These are phyloP conservation scores for Chlorociboria aeruginascens DNA, from an alignment of 495 filamentous ascomycete genomes.

Conservation along the genomic window DNA sequence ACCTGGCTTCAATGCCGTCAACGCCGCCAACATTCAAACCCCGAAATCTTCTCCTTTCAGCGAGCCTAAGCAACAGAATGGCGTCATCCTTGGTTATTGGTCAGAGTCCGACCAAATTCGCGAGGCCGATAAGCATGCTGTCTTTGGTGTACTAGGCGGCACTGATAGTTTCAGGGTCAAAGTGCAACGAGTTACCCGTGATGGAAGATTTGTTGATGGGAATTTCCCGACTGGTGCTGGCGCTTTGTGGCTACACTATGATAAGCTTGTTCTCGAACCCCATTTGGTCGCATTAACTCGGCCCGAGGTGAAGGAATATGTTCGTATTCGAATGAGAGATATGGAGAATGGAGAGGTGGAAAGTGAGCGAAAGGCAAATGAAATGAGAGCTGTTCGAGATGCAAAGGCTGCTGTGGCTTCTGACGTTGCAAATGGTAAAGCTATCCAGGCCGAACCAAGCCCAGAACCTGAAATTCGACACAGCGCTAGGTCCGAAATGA, in stretches of 20 bases:
- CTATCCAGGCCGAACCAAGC: not conserved
- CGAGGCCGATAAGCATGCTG: constrained; percentile 34
- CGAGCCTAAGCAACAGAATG: constrained; percentile 28
- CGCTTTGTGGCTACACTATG: constrained; percentile 41
- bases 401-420: constrained; percentile 28
- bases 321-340: constrained; percentile 36
- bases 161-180: constrained; percentile 45
- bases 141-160: constrained; percentile 37
- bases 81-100: constrained; percentile 40
- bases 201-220: constrained; percentile 32
- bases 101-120: constrained; percentile 26
- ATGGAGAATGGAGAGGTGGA: constrained; percentile 28
- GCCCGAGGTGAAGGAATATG: constrained; percentile 42
- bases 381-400: constrained; percentile 32
- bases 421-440: not conserved
- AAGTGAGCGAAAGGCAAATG: constrained; percentile 33
- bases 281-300: constrained; percentile 31
- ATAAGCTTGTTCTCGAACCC: constrained; percentile 36
- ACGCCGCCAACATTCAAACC: constrained; percentile 12
- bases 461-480: constrained; percentile 16
- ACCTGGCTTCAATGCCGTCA: constrained; percentile 16
- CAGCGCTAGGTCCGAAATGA: constrained; percentile 10
- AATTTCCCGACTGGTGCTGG: constrained; percentile 41
- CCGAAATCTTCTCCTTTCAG: constrained; percentile 15
- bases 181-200: constrained; percentile 34